Base-by-base conservation (phyloP, 805 yeast genomes). In the Kurtzmaniella fragi region DNA sequence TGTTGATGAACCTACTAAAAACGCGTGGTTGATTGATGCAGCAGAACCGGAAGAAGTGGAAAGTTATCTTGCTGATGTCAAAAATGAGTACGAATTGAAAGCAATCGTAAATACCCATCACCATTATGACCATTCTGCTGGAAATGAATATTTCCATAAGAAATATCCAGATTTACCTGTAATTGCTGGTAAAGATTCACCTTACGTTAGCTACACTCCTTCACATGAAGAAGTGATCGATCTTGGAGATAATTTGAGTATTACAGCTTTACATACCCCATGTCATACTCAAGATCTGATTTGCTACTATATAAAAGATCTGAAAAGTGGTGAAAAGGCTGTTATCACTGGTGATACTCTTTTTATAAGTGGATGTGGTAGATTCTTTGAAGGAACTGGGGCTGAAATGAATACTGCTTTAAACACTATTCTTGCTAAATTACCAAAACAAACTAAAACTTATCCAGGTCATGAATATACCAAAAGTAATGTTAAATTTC, bases 381-480 rank as follows among this genome's bases (percentile, higher is more conserved):
- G 98, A 39, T 93, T 93, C 62, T 93, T 93, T 56, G 99, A 93
- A 63, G 99, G 99, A 2, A 69, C 73, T 10, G 89, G 90, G 0
- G 62, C 61, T 30, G 83, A 93, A 55, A 93, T 93, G 99, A 75
- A 82, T 48, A 45, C 49, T 1, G 75, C 95, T 0, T 70, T 93
- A 51, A 80, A 78, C 49, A 58, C 65, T 14, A 63, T 73, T 9
- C 67, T 93, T 42, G 83, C 73, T 3, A 50, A 53, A 20, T 69
- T 91, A 38, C 90, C 95, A 0, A 61, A 64, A 15, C 82, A 78
- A 8, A 88, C 97, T 0, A 58, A 61, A 29, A 89, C 90, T 2
- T 91, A 78, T 55, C 91, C 97, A 2, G 99, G 99, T 2, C 99
- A 93, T 61, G 99, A 93, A 64, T 93, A 93, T 64, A 93, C 99